phyloP scores from a whole-genome alignment of 306 rosid species.

The Cajanus cajan region DNA sequence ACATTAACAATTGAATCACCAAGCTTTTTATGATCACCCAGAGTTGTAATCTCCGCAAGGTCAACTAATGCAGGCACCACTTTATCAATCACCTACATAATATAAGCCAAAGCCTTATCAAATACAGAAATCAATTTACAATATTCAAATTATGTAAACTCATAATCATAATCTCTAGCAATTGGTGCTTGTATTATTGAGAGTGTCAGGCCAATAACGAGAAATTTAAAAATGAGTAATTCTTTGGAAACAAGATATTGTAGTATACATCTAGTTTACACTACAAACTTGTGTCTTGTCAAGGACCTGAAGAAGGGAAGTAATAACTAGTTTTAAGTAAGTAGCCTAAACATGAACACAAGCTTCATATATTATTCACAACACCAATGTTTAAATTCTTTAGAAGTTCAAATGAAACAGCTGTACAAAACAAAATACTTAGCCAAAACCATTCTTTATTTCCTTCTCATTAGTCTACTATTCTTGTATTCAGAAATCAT shows the following conservation, averaged over 20 bases:
- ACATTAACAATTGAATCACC: constrained; percentile 82
- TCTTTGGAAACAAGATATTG: background rate
- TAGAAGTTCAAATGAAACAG: background rate
- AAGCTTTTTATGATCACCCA: constrained; percentile 90
- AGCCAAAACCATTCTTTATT: constrained; percentile 15
- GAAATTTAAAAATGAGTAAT: background rate
- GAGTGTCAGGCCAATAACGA: background rate
- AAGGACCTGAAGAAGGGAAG: background rate
- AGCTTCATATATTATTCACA: background rate
- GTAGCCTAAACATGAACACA: background rate
- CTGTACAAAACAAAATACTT: background rate
- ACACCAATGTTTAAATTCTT: background rate
- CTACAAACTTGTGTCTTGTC: background rate
- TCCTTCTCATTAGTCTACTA: constrained; percentile 11
- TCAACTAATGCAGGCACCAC: constrained; percentile 88
- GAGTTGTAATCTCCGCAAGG: constrained; percentile 83
- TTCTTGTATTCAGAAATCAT: background rate
- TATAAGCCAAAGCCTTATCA: constrained; percentile 11
- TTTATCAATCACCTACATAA: constrained; percentile 82
- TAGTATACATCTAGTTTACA: background rate
- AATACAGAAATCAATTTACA: background rate
- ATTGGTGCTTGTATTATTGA: constrained; percentile 1
- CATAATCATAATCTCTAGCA: background rate
- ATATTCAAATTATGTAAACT: constrained; percentile 1
- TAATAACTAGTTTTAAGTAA: constrained; percentile 12